Base-by-base conservation (phyloP, 306 rosid species). In the Vicia villosa region DNA sequence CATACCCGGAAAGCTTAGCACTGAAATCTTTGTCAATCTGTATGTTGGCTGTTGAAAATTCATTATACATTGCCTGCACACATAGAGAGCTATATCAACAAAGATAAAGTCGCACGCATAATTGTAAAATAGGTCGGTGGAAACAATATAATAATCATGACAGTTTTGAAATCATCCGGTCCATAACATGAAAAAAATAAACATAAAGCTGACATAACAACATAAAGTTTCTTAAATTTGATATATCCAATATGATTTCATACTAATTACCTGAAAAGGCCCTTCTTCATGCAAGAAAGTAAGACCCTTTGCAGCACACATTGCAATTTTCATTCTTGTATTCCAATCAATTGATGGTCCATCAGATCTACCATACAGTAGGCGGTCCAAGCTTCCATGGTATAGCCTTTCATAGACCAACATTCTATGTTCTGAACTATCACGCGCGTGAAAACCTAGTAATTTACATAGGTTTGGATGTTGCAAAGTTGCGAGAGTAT, bases 1-100 rank as follows among this genome's bases (percentile, higher is more conserved):
- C 99, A 63, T 95, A 95, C 67, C 99, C 99, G 6, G 99, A 95
- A 66, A 95, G 99, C 86, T 95, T 95, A n/a, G 99, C 99, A 56
- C 95, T 91, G 72, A 95, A 95, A 83, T 95, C 97, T 82, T 95
- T 95, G 84, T 95, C 99, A 14, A 95, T 84, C 77, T 95, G 99
- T 78, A 95, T 89, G 83, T 83, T 95, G 73, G 95, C 83, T 10
- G 95, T 95, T 15, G 96, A 95, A 80, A 91, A 91, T 67, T 95
- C 99, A 72, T 89, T 91, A 85, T 87, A 95, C 99, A 95, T 95
- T 20, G 99, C 99, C 99, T 95, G 90, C 30, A 70, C 66, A 78
- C 52, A 86, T 26, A 70, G 41, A 65, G 67, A 21, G 43, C 28
- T 22, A 40, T 64, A 63, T 80, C 69, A 77, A 81, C 76, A 73